These are phyloP conservation scores for Calonectria naviculata DNA, from an alignment of 2,329 filamentous ascomycete species.

Conservation along the genomic window DNA sequence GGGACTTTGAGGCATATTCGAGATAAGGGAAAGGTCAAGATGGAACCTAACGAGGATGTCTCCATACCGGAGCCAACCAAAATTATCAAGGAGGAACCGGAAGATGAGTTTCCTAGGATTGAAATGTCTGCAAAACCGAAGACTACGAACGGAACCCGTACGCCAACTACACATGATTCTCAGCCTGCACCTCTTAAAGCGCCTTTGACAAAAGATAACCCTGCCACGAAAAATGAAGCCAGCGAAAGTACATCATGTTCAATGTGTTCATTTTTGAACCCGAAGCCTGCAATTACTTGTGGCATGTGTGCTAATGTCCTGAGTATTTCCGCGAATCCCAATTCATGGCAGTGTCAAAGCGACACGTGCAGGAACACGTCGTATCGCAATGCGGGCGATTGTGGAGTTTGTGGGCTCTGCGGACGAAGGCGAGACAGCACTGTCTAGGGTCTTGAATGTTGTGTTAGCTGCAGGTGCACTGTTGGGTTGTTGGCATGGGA, in stretches of 20 bases:
- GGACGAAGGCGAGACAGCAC: constrained; percentile 54
- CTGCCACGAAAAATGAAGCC: background rate
- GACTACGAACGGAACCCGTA: background rate
- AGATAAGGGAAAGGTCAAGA: background rate
- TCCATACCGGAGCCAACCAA: background rate
- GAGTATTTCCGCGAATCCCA: constrained; percentile 60
- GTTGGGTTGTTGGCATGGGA: background rate
- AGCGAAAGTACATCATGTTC: constrained; percentile 54
- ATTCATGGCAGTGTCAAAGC: constrained; percentile 73
- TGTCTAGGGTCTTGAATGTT: constrained; percentile 14
- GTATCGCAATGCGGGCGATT: constrained; percentile 78
- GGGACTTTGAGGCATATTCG: background rate
- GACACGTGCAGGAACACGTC: constrained; percentile 62
- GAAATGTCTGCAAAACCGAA: background rate
- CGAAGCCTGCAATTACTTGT: constrained; percentile 67
- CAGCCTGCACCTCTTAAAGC: background rate
- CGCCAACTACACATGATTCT: background rate
- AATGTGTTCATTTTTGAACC: constrained; percentile 77
- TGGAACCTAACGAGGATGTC: background rate
- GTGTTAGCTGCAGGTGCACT: background rate
- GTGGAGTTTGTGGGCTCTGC: constrained; percentile 77
- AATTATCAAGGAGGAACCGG: constrained; percentile 28
- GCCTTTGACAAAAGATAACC: background rate
- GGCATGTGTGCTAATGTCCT: constrained; percentile 78
- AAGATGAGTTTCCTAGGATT: background rate